Evolutionary conservation across 2,329 filamentous ascomycete genomes (phyloP).

Genomic region (Simplicillium aogashimaense): DNA sequence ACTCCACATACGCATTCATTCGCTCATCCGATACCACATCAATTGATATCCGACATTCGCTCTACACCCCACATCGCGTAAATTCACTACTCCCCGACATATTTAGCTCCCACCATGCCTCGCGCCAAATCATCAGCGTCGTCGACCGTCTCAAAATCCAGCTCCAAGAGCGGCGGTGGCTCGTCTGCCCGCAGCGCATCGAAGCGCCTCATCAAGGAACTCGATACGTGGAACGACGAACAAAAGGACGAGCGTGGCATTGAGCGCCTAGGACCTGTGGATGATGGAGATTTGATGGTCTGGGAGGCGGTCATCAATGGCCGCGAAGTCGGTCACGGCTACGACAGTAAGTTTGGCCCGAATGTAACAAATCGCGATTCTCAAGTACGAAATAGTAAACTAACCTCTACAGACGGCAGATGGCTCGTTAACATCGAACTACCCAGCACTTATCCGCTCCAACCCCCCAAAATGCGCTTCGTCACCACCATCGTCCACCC

Average conservation of each 20-base stretch:
- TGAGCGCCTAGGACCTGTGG: constrained; percentile 46
- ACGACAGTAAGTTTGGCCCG: constrained; percentile 35
- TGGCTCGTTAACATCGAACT: constrained; percentile 76
- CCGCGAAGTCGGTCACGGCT: constrained; percentile 42
- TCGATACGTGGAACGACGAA: constrained; percentile 42
- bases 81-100: no score
- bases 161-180: constrained; percentile 7
- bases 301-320: constrained; percentile 55
- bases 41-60: no score
- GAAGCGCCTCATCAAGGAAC: constrained; percentile 48
- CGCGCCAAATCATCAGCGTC: constrained; percentile 9
- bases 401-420: constrained; percentile 45
- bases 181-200: constrained; percentile 36
- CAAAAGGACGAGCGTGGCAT: constrained; percentile 40
- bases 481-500: constrained; percentile 78
- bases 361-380: not conserved
- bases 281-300: constrained; percentile 42
- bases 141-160: constrained; percentile 6
- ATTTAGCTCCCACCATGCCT: constrained; percentile 3
- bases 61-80: no score
- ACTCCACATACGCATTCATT: no score
- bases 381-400: not conserved
- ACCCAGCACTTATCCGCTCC: constrained; percentile 67
- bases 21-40: no score
- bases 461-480: constrained; percentile 71